Evolutionary conservation across 192 early-diverging fungal species (phyloP).

Genomic region (Podila epicladia): DNA sequence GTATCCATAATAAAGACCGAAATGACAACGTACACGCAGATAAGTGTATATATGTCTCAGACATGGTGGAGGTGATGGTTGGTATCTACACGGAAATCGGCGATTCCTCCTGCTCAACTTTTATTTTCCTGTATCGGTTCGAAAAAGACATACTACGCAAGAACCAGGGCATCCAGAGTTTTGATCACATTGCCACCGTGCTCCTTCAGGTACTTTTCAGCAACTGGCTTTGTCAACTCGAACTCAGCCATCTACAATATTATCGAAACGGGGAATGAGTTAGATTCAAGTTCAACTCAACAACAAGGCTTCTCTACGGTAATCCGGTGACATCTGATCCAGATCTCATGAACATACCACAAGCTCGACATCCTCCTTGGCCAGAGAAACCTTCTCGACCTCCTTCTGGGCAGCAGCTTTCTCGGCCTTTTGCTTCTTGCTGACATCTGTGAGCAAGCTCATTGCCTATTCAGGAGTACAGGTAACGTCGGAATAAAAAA

Average conservation of each 20-base stretch:
- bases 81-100: no score
- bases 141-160: conserved; percentile 6
- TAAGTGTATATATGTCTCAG: no score
- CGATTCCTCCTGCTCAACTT: no score
- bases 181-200: conserved; percentile 56
- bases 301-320: no score
- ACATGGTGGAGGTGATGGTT: no score
- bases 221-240: conserved; percentile 55
- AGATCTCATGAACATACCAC: conserved; percentile 23
- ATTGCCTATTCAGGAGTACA: conserved; percentile 32
- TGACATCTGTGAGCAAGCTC: conserved; percentile 37
- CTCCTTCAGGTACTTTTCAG: conserved; percentile 60
- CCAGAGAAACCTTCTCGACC: conserved; percentile 46
- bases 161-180: conserved; percentile 52
- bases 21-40: no score
- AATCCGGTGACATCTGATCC: background rate
- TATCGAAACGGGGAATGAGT: background rate
- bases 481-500: no score
- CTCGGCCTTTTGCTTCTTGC: conserved; percentile 51
- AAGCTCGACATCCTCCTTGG: conserved; percentile 59
- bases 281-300: background rate
- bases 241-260: conserved; percentile 54
- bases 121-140: no score
- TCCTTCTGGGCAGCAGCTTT: conserved; percentile 41
- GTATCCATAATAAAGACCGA: no score